Evolutionary conservation across 1,139 yeast genomes (phyloP).

Genomic region (Lodderomyces pseudojiufengensis): DNA sequence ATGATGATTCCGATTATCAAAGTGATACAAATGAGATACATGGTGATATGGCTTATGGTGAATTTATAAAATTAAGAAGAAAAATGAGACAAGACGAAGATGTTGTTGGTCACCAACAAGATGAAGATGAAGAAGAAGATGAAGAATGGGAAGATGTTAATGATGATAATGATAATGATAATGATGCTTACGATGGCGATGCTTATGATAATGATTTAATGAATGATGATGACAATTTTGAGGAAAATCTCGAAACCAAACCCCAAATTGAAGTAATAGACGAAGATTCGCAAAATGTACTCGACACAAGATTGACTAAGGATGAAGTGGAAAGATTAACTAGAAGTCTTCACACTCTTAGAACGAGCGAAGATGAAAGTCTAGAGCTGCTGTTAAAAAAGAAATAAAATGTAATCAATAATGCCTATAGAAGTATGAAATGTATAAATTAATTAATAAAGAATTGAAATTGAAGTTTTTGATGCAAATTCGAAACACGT

Average conservation of each 20-base stretch:
- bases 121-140: constrained; percentile 8
- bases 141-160: constrained; percentile 10
- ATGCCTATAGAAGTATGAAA: not conserved
- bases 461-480: not conserved
- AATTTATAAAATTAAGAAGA: constrained; percentile 11
- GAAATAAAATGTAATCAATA: not conserved
- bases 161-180: constrained; percentile 8
- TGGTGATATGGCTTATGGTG: constrained; percentile 17
- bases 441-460: not conserved
- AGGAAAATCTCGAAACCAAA: constrained; percentile 4
- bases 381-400: constrained; percentile 8
- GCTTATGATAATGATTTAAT: not conserved
- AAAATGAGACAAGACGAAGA: constrained; percentile 9
- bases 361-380: constrained; percentile 7
- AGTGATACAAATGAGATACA: constrained; percentile 18
- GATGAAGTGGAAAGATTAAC: constrained; percentile 10
- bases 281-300: constrained; percentile 4
- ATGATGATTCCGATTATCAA: constrained; percentile 20
- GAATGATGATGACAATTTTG: constrained; percentile 6
- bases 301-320: constrained; percentile 4
- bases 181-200: constrained; percentile 7
- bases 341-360: constrained; percentile 7
- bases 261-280: constrained; percentile 8
- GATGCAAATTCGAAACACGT: too few relatives aligned
- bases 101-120: constrained; percentile 2